Percentiles rank a stretch among this genome's conserved stretches.
These are phyloP conservation scores for Wickerhamomyces sp. DNA, from an alignment of 1,139 yeast genomes.

Conservation along the genomic window DNA sequence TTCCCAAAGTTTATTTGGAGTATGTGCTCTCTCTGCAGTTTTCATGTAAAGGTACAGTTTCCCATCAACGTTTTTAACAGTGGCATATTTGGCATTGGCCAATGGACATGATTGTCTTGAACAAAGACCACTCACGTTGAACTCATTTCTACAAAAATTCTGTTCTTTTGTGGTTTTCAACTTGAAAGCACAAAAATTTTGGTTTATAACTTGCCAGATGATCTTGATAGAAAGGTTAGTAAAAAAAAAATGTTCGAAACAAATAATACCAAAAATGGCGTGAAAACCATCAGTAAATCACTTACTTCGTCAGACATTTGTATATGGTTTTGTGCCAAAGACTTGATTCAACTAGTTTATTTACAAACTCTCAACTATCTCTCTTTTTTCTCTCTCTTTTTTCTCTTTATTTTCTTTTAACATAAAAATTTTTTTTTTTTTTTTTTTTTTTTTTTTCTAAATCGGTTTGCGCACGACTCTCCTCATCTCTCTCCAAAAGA, in stretches of 20 bases:
- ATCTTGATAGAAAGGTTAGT: slow-evolving; percentile 32
- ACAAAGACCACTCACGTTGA: slow-evolving; percentile 88
- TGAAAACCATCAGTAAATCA: slow-evolving; percentile 1
- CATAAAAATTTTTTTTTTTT: not conserved
- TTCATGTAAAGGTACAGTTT: slow-evolving; percentile 88
- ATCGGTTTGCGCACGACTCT: not conserved
- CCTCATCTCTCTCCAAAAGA: no score
- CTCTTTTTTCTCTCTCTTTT: not conserved
- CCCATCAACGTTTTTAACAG: slow-evolving; percentile 87
- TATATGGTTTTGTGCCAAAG: no score
- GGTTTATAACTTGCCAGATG: slow-evolving; percentile 89
- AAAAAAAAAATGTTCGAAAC: no score
- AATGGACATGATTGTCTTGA: slow-evolving; percentile 91
- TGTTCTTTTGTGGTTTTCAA: slow-evolving; percentile 75
- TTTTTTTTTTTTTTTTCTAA: not conserved
- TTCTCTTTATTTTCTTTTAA: not conserved
- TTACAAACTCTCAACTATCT: not conserved
- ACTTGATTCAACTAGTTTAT: not conserved
- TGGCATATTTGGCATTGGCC: slow-evolving; percentile 94
- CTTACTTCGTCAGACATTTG: slow-evolving; percentile 39
- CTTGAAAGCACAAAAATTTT: slow-evolving; percentile 86
- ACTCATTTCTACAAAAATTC: slow-evolving; percentile 82
- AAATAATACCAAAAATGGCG: not conserved
- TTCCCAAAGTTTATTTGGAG: slow-evolving; percentile 93
- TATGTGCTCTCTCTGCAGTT: slow-evolving; percentile 95